phyloP scores from a whole-genome alignment of 176 grass and related monocot genomes.

The Aegilops tauschii region DNA sequence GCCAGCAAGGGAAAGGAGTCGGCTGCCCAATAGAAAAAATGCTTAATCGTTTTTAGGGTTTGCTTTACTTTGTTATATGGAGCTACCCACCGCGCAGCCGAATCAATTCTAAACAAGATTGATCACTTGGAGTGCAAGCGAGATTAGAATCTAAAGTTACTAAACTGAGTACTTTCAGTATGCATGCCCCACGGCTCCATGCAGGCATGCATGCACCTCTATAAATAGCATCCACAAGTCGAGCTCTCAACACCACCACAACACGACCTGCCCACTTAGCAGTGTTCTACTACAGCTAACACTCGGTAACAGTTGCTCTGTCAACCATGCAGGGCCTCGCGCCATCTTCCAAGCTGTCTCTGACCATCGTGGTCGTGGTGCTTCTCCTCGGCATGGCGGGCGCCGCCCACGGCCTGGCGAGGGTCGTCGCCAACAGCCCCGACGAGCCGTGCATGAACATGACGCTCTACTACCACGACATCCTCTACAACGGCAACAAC shows the following conservation, averaged over 20 bases:
- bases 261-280: background rate
- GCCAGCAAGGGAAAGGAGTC: background rate
- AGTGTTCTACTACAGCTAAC: too few species aligned
- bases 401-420: background rate
- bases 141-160: too few species aligned
- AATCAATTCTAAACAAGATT: background rate
- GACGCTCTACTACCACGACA: constrained; percentile 35
- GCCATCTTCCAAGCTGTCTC: background rate
- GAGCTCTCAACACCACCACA: too few species aligned
- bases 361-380: background rate
- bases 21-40: background rate
- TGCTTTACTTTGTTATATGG: background rate
- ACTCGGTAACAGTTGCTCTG: too few species aligned
- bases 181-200: too few species aligned
- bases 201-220: too few species aligned
- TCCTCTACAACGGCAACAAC: constrained; percentile 31
- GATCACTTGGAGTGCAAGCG: too few species aligned
- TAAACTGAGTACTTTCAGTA: too few species aligned
- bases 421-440: background rate
- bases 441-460: constrained; percentile 1
- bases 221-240: too few species aligned
- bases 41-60: background rate
- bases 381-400: background rate
- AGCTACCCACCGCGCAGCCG: background rate
- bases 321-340: constrained; percentile 2